These are phyloP conservation scores for Hypoxylon sp. DNA, from an alignment of 2,329 filamentous ascomycete genomes.

Conservation along the genomic window DNA sequence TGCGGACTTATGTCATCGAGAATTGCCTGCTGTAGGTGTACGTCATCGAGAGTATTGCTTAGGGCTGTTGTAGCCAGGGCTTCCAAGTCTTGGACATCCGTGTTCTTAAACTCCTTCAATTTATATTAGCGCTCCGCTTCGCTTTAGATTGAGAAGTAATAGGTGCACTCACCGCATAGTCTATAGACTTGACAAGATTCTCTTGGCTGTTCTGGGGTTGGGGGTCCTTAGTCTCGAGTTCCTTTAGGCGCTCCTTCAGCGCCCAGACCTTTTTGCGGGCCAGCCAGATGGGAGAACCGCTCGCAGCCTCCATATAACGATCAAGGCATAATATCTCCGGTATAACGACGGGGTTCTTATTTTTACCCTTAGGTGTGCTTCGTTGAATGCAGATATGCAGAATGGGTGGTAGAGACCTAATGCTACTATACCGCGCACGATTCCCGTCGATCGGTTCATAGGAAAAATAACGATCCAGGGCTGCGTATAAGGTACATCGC, in stretches of 20 bases:
- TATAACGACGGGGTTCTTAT: constrained; percentile 83
- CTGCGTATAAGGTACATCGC: constrained; percentile 79
- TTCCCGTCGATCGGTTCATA: constrained; percentile 79
- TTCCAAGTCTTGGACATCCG: constrained; percentile 15
- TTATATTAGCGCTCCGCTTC: background rate
- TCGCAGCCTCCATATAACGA: constrained; percentile 81
- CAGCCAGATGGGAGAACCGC: constrained; percentile 72
- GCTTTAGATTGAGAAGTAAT: background rate
- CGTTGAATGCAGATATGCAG: constrained; percentile 92
- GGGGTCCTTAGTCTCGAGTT: constrained; percentile 44
- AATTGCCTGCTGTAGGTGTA: constrained; percentile 1
- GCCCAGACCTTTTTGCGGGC: constrained; percentile 81
- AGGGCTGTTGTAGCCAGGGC: constrained; percentile 14
- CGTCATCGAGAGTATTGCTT: constrained; percentile 3
- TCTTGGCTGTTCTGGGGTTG: constrained; percentile 13
- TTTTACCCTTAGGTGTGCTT: constrained; percentile 81
- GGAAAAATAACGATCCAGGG: constrained; percentile 88
- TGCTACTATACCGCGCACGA: constrained; percentile 75
- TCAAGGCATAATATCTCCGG: constrained; percentile 88
- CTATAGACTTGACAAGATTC: background rate
- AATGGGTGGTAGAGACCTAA: constrained; percentile 84
- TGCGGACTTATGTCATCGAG: constrained; percentile 38
- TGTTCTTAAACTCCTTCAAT: constrained; percentile 13
- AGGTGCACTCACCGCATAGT: constrained; percentile 1
- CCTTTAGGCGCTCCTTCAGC: constrained; percentile 74